These are phyloP conservation scores for Isochrysis galbana DNA, from an alignment of 78 protist genomes.

Conservation along the genomic window DNA sequence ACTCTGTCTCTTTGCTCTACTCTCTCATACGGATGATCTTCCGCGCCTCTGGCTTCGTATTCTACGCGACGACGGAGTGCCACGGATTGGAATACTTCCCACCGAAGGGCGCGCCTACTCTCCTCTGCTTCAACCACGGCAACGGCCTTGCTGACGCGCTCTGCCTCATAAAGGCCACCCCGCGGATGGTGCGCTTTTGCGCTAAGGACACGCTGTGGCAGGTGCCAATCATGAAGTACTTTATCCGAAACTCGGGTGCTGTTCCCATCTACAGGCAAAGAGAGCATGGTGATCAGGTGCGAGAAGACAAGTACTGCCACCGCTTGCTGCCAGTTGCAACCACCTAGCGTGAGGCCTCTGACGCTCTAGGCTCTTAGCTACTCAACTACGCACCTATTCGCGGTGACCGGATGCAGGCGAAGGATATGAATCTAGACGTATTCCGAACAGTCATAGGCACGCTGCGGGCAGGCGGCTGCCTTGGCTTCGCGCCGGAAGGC, in stretches of 20 bases:
- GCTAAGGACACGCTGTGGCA: conserved; percentile 5
- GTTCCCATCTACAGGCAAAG: background rate
- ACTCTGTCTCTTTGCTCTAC: background rate
- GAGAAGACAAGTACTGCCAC: too few species aligned
- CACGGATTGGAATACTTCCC: background rate
- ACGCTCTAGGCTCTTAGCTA: too few species aligned
- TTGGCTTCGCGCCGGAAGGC: conserved; percentile 17
- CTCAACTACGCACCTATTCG: too few species aligned
- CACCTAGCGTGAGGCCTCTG: too few species aligned
- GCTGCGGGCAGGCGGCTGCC: background rate
- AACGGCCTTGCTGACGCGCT: background rate
- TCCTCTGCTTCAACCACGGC: conserved; percentile 17
- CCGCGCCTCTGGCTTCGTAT: background rate
- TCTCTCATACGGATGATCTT: background rate
- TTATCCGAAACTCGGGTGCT: background rate
- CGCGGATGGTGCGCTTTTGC: conserved; percentile 21
- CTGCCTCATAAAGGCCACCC: background rate
- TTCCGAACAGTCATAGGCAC: background rate
- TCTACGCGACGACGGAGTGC: background rate
- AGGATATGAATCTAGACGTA: background rate
- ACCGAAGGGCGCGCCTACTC: background rate
- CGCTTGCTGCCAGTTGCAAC: too few species aligned
- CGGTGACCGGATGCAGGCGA: too few species aligned
- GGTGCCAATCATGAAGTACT: background rate
- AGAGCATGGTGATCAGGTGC: background rate